A percentile compares a stretch with the other conserved stretches of the same genome.
Evolutionary conservation across 495 filamentous ascomycete genomes (phyloP).

Genomic region (Saxophila tyrrhenica): DNA sequence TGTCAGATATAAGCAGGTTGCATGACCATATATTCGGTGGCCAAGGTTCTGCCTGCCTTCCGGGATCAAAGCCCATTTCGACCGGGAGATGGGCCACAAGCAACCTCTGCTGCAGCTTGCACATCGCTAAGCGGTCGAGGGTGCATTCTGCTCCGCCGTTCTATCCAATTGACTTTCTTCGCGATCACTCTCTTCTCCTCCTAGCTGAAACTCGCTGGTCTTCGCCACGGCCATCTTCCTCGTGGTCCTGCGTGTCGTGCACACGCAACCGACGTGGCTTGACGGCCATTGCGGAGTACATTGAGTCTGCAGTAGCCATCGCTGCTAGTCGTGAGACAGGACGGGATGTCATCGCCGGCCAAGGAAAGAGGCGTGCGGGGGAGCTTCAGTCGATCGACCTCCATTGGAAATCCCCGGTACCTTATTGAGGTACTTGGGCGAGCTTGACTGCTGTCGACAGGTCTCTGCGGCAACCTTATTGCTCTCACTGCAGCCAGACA

Average conservation of each 20-base stretch:
- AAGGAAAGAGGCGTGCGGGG: neutral
- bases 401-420: neutral
- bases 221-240: neutral
- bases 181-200: neutral
- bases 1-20: neutral
- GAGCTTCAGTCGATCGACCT: neutral
- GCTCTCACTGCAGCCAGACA: neutral
- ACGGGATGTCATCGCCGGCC: neutral
- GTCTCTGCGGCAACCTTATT: neutral
- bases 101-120: neutral
- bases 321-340: neutral
- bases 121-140: neutral
- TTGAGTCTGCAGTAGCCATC: neutral
- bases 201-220: neutral
- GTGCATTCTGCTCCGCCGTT: neutral
- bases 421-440: neutral
- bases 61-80: neutral
- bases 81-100: neutral
- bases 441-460: neutral
- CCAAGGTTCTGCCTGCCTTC: neutral
- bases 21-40: neutral
- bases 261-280: neutral
- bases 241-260: too few species aligned
- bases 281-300: neutral
- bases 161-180: neutral